Evolutionary conservation across 1,139 yeast species (phyloP), one percentile per base, ranked within the genome.

Genomic region (Pneumocystis oryctolagi): DNA sequence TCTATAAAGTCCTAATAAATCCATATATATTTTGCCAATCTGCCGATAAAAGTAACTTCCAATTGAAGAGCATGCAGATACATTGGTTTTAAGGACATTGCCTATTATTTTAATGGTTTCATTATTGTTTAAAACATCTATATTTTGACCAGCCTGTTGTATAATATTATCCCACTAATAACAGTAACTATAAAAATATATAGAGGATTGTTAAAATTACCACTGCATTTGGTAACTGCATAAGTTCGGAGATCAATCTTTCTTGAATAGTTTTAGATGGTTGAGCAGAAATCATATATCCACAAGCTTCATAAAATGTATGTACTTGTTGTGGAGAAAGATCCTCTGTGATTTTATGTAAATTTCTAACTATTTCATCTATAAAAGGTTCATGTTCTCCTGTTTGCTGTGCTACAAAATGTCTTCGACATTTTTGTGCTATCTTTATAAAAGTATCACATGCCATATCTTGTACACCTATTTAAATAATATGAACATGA

Each of bases 391-490:
- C 95, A n/a, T 80, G 73, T 75, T 94, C 98, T 67, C 85, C 86
- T 20, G 83, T 82, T 75, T 92, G 97, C 68, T 82, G 84, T 59
- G 86, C 86, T 57, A 92, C 96, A 75, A 94, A 92, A 74, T 92
- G 97, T 68, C 90, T 84, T 75, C 89, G 90, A 80, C 98, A 92
- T 76, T 92, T 92, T 70, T 83, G 85, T 37, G 96, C 89, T 73
- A 92, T 92, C 74, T 92, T 94, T 71, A 90, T 90, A 73, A 92
- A 92, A 0, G 99, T 92, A 75, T 92, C 98, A 79, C 98, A 92
- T 9, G 99, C 98, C 98, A 92, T 92, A 75, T 92, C 98, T 77
- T 92, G 98, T 67, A 92, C 98, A 76, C 97, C 98, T 62, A 39
- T 39, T 25, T 28, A 39, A 20, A 59, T n/a, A 14, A 20, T 16